Evolutionary conservation across 2,329 filamentous ascomycete species (phyloP).

Genomic region (Colletotrichum godetiae): DNA sequence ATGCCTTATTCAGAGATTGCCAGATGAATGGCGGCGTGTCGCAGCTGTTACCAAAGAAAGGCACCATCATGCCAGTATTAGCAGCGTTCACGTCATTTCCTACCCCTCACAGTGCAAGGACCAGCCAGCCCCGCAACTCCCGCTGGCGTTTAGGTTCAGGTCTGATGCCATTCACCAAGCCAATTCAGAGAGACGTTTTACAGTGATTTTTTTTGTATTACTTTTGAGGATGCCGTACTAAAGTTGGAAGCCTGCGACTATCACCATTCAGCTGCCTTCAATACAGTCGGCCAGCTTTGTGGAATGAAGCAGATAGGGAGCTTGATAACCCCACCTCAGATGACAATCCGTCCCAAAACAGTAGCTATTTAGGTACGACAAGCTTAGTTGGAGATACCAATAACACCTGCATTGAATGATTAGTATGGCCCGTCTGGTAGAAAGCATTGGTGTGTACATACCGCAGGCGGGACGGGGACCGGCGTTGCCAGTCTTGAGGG

Average conservation of each 20-base stretch:
- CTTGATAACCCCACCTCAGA: slow-evolving; percentile 10
- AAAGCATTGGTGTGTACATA: slow-evolving; percentile 54
- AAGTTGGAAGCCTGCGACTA: neutral
- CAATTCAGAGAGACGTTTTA: neutral
- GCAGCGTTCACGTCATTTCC: slow-evolving; percentile 34
- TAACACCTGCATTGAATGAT: slow-evolving; percentile 71
- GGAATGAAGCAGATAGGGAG: neutral
- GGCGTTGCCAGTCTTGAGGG: slow-evolving; percentile 98
- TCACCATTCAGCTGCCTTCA: slow-evolving; percentile 13
- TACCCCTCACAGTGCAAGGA: slow-evolving; percentile 36
- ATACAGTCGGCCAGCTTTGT: neutral
- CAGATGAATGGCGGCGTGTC: neutral
- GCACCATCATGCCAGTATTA: neutral
- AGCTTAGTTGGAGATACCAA: slow-evolving; percentile 82
- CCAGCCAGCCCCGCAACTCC: neutral
- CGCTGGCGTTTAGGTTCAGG: neutral
- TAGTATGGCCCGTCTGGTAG: neutral
- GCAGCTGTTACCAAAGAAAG: neutral
- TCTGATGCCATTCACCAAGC: neutral
- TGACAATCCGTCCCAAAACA: neutral
- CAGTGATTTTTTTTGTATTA: neutral
- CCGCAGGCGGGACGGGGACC: slow-evolving; percentile 94
- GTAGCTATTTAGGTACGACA: neutral
- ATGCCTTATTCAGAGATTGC: too few species aligned
- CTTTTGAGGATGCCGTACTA: neutral